A percentile compares a stretch with the other conserved stretches of the same genome.
Evolutionary conservation across 2,329 filamentous ascomycete species (phyloP).

Genomic region (Penicillium fuscoglaucum): DNA sequence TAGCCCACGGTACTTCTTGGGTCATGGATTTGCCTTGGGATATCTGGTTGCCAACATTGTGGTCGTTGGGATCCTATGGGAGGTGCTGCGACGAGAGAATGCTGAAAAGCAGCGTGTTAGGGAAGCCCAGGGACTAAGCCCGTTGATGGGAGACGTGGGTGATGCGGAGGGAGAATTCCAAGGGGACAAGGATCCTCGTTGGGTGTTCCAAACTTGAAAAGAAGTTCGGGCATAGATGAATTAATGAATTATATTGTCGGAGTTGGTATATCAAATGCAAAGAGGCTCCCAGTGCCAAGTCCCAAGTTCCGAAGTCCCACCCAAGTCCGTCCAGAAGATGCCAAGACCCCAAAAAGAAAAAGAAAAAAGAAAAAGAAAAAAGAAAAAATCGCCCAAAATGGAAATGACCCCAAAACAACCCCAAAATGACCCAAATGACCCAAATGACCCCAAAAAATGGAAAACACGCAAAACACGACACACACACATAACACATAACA

Average conservation of each 20-base stretch:
- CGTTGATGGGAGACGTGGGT: constrained; percentile 47
- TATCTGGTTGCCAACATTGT: constrained; percentile 62
- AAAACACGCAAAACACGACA: constrained; percentile 19
- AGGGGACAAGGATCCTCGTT: constrained; percentile 64
- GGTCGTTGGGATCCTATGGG: constrained; percentile 56
- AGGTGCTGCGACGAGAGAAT: constrained; percentile 61
- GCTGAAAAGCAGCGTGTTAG: constrained; percentile 49
- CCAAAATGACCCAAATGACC: not conserved
- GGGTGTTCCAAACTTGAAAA: constrained; percentile 62
- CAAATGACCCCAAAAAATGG: constrained; percentile 13
- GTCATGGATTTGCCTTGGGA: constrained; percentile 65
- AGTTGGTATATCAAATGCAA: not conserved
- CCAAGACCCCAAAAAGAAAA: not conserved
- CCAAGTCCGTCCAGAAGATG: not conserved
- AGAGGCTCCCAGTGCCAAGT: not conserved
- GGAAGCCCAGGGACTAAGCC: constrained; percentile 39
- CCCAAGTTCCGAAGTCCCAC: not conserved
- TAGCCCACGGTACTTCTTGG: constrained; percentile 63
- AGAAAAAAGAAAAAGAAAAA: too few relatives aligned
- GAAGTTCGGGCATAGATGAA: not conserved
- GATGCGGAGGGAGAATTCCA: constrained; percentile 54
- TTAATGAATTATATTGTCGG: not conserved
- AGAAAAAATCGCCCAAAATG: not conserved
- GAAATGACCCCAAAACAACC: constrained; percentile 10
- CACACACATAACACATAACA: constrained; percentile 23